Evolutionary conservation across 148 eudicot genomes (phyloP).

Genomic region (Hydrangea macrophylla): DNA sequence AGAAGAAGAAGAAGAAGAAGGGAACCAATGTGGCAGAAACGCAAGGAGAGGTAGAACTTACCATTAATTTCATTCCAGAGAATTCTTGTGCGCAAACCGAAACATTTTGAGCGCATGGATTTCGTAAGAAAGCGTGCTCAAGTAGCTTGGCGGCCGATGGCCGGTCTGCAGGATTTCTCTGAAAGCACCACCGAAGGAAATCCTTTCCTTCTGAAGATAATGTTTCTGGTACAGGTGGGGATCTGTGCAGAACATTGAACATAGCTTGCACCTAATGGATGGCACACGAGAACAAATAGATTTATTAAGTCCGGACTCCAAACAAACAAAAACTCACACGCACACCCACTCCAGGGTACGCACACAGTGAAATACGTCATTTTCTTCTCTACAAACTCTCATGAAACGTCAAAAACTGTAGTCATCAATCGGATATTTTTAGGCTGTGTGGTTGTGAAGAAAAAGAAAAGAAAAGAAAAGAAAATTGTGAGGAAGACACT

Average conservation of each 20-base stretch:
- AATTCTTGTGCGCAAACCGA: slow-evolving; percentile 26
- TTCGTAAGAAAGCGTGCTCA: slow-evolving; percentile 65
- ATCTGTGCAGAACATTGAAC: slow-evolving; percentile 73
- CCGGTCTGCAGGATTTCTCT: slow-evolving; percentile 75
- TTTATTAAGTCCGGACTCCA: not conserved
- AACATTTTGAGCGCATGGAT: slow-evolving; percentile 37
- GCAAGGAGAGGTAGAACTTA: slow-evolving; percentile 15
- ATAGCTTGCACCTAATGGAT: slow-evolving; percentile 52
- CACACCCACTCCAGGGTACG: too few relatives aligned
- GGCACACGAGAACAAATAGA: not conserved
- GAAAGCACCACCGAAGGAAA: slow-evolving; percentile 69
- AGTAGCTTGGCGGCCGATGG: slow-evolving; percentile 70
- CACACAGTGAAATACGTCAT: too few relatives aligned
- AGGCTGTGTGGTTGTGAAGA: too few relatives aligned
- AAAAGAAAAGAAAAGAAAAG: too few relatives aligned
- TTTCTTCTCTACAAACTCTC: too few relatives aligned
- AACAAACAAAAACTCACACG: too few relatives aligned
- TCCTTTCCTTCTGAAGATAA: slow-evolving; percentile 89
- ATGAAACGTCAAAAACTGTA: too few relatives aligned
- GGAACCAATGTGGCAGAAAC: not conserved
- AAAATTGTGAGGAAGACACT: too few relatives aligned
- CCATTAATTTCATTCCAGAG: slow-evolving; percentile 30
- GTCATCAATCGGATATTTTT: too few relatives aligned
- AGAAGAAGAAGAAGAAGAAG: not conserved
- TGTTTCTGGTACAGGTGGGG: slow-evolving; percentile 73